Percentiles rank a stretch among this genome's conserved stretches.
Evolutionary conservation across 768 basidiomycete genomes (phyloP).

Genomic region (Cubamyces sp.): DNA sequence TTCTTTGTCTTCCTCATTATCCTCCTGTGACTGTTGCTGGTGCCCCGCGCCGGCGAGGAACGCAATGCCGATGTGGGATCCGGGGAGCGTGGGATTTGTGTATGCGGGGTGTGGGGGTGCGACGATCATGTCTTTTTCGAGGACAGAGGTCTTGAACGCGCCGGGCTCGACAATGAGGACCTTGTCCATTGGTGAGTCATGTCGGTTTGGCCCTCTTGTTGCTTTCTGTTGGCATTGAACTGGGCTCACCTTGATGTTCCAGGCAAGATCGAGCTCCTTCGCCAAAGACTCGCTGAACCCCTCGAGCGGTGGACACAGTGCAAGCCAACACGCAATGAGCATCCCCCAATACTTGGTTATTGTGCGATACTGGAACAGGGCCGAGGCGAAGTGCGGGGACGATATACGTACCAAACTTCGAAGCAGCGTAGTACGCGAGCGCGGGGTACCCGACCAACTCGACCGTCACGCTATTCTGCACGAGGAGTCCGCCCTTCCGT

Average conservation of each 20-base stretch:
- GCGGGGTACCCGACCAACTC: slow-evolving; percentile 31
- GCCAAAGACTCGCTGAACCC: slow-evolving; percentile 43
- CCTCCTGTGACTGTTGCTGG: too few relatives aligned
- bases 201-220: not conserved
- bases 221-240: not conserved
- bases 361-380: too few relatives aligned
- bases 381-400: too few relatives aligned
- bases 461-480: slow-evolving; percentile 42
- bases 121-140: not conserved
- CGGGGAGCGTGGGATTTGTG: slow-evolving; percentile 8
- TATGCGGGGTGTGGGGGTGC: slow-evolving; percentile 24
- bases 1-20: too few relatives aligned
- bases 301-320: slow-evolving; percentile 29
- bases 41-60: not conserved
- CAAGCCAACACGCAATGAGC: not conserved
- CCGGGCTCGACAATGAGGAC: slow-evolving; percentile 29
- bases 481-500: slow-evolving; percentile 37
- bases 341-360: too few relatives aligned
- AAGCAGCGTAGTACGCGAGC: slow-evolving; percentile 30
- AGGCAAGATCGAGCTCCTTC: slow-evolving; percentile 47
- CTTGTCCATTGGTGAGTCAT: slow-evolving; percentile 4
- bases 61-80: not conserved
- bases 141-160: slow-evolving; percentile 22
- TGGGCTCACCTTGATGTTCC: slow-evolving; percentile 50
- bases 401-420: slow-evolving; percentile 24